Base-by-base conservation (phyloP, 2,329 filamentous ascomycete species). In the Colletotrichum neosansevieriae region DNA sequence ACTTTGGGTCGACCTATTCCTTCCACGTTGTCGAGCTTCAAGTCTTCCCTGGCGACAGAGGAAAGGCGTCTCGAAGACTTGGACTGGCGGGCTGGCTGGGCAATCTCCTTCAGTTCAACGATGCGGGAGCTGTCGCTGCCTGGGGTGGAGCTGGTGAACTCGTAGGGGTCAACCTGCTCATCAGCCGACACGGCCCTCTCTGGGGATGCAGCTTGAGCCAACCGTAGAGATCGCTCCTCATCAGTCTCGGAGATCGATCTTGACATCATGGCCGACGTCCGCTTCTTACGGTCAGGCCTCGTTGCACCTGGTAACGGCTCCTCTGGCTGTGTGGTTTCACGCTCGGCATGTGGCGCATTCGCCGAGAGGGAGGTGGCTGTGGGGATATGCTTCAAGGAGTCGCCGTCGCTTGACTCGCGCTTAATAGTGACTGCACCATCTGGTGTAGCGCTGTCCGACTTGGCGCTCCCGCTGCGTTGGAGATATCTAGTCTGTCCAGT, bases 401-500 rank as follows among this genome's bases (percentile, higher is more conserved):
- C 74, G n/a, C 65, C 72, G 7, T 72, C 70, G 34, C 70, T 75
- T 3, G 75, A 75, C 45, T 81, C 80, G 38, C 74, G 76, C 68
- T 81, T 83, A 12, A 77, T 69, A 11, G 70, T 69, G 38, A 42
- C 70, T 36, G 63, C 64, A 9, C 77, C 76, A 24, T 77, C 75
- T 34, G 72, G 63, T 62, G 75, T 74, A 44, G 74, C 79, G 69
- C 82, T 85, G 24, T 79, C 61, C 81, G 78, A 57, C 82, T 75
- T 71, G 83, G 66, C 54, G 77, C 74, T 67, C 11, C 61, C 66
- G 13, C 66, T 54, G 24, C 66, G 62, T 21, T 69, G 66, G 19
- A 69, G 66, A 67, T 84, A 82, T 74, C 85, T 89, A 36, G 85
- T 86, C 72, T 91, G 87, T n/a, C 87, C 89, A 11, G 86, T 80